Base-by-base conservation (phyloP, 139 green algal species). In the Prasinococcaceae sp. region DNA sequence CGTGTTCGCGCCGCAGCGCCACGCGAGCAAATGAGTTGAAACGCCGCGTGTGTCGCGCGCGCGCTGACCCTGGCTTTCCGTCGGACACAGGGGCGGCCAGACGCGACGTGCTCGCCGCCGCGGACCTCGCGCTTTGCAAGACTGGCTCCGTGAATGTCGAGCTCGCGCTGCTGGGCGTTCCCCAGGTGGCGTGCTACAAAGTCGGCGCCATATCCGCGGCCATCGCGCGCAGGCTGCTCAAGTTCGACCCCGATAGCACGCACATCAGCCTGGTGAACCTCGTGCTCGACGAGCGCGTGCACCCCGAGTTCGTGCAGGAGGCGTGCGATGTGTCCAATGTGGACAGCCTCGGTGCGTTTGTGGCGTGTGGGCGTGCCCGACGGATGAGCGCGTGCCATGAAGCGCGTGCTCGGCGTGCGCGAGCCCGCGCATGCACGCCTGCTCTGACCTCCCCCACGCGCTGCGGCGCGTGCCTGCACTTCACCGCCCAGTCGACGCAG, bases 61-160 rank as follows among this genome's bases (percentile, higher is more conserved):
- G 23, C 10, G 10, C 12, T 50, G 42, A 42, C 16, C 12, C 23
- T 19, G 35, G 10, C 35, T 19, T 14, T 14, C 6, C 22, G n/a
- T 49, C 9, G 42, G 33, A 9, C 6, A 6, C 23, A 71, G 60
- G 61, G 61, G 19, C n/a, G 65, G n/a, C 54, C 58, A 6, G 9
- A 27, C n/a, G n/a, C 6, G 28, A 29, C 23, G 61, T 48, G n/a
- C 28, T 69, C 17, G 47, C 56, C n/a, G 61, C 56, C 24, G 41
- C 59, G 24, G 61, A 69, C 44, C 22, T 71, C 9, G 61, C 61
- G 4, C 20, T 69, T 20, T 53, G 60, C 43, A 69, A 69, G 23
- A 65, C 61, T 27, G 61, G 61, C 4, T 71, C 24, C 28, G 61
- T 71, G 4, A 69, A 64, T 6, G 45, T 69, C 8, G 61, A 69